Percentiles rank a stretch among this genome's conserved stretches.
Evolutionary conservation across 192 early-diverging fungal species (phyloP).

Genomic region (Funneliformis geosporum): DNA sequence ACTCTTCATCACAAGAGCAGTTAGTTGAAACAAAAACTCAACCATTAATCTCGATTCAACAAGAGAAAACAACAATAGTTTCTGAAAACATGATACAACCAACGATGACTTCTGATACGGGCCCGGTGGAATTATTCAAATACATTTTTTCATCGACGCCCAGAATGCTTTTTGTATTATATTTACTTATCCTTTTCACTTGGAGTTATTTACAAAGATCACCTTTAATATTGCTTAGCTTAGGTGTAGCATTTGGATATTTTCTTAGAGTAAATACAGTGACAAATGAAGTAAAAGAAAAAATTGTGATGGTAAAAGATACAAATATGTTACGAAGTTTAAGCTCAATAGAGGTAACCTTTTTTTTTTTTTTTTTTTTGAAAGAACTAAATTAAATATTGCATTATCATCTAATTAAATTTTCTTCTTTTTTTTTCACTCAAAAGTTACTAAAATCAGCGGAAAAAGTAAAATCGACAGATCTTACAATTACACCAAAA

Average conservation of each 20-base stretch:
- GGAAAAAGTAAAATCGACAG: neutral
- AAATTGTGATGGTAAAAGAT: neutral
- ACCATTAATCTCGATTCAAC: neutral
- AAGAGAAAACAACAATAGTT: neutral
- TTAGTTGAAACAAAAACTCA: neutral
- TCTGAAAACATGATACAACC: neutral
- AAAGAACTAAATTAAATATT: too few relatives aligned
- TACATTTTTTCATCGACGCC: conserved; percentile 7
- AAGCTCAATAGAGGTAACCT: conserved; percentile 4
- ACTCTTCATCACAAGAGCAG: neutral
- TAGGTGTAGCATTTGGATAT: conserved; percentile 4
- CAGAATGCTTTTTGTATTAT: conserved; percentile 2
- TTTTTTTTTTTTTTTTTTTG: neutral
- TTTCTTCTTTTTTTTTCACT: neutral
- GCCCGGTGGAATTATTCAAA: neutral
- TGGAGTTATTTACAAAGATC: conserved; percentile 26
- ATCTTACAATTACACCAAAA: neutral
- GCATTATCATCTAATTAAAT: neutral
- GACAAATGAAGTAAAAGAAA: neutral
- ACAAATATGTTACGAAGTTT: neutral
- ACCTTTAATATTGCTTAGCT: neutral
- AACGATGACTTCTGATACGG: neutral
- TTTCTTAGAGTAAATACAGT: neutral
- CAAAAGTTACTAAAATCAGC: neutral
- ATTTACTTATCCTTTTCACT: conserved; percentile 5